These are phyloP conservation scores for Zymoseptoria brevis DNA, from an alignment of 2,329 filamentous ascomycete species.

Conservation along the genomic window DNA sequence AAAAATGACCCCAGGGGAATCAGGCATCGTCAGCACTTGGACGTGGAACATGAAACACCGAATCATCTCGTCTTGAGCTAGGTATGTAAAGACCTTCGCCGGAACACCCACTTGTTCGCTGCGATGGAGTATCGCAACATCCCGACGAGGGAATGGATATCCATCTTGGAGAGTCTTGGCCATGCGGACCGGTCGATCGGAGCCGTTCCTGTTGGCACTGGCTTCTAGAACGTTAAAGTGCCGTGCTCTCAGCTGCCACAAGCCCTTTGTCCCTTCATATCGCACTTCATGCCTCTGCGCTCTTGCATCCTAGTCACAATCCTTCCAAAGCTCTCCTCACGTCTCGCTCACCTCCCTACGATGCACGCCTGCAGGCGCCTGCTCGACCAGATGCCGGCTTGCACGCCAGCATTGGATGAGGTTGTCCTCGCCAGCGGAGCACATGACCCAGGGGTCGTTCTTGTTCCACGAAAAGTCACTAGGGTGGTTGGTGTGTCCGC, in stretches of 20 bases:
- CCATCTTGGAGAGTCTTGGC: not conserved
- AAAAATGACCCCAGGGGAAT: no score
- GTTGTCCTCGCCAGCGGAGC: constrained; percentile 93
- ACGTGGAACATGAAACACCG: not conserved
- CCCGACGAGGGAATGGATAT: not conserved
- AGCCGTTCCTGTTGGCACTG: not conserved
- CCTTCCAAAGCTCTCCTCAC: not conserved
- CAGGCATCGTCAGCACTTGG: not conserved
- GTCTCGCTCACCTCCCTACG: constrained; percentile 22
- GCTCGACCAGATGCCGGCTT: constrained; percentile 29
- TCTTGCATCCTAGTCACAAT: not conserved
- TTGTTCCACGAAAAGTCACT: constrained; percentile 97
- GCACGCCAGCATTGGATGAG: constrained; percentile 72
- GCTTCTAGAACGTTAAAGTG: not conserved
- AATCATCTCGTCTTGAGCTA: not conserved
- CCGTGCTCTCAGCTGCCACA: not conserved
- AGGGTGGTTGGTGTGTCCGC: constrained; percentile 92
- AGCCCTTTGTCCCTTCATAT: not conserved
- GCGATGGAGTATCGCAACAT: not conserved
- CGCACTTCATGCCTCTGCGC: not conserved
- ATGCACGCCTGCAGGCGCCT: constrained; percentile 24
- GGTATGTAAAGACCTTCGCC: not conserved
- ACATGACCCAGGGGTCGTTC: constrained; percentile 94
- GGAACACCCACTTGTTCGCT: not conserved
- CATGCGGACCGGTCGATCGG: not conserved